Percentiles rank a stretch among this genome's conserved stretches.
These are phyloP conservation scores for Lophiotrema nucula DNA, from an alignment of 495 filamentous ascomycete genomes.

Conservation along the genomic window DNA sequence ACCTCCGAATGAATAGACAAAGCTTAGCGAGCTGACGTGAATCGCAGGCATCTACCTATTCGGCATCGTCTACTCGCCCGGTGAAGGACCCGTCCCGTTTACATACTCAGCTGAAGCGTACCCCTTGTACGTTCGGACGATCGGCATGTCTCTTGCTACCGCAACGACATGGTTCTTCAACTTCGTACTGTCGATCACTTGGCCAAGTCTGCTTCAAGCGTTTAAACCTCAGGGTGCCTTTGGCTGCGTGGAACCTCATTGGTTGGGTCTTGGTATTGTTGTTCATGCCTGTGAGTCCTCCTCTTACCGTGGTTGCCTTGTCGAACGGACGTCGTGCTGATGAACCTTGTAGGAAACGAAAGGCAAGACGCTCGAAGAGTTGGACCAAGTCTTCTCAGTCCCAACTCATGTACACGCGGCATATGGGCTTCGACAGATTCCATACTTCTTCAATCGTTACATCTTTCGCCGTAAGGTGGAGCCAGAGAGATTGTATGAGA, in stretches of 20 bases:
- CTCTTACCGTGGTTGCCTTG: background rate
- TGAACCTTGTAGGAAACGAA: conserved; percentile 45
- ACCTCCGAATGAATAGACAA: no score
- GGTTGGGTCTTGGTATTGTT: conserved; percentile 43
- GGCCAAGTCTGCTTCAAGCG: conserved; percentile 54
- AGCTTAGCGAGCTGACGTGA: no score
- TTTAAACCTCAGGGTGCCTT: conserved; percentile 64
- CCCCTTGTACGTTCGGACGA: conserved; percentile 24
- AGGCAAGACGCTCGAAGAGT: conserved; percentile 47
- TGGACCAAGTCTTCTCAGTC: conserved; percentile 49
- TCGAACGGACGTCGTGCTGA: background rate
- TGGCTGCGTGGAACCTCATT: conserved; percentile 49
- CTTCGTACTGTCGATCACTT: conserved; percentile 64
- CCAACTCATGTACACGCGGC: conserved; percentile 45
- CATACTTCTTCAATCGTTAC: conserved; percentile 51
- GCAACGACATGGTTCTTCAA: conserved; percentile 73
- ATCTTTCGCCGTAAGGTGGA: conserved; percentile 44
- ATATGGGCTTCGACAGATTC: conserved; percentile 44
- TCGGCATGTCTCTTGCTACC: conserved; percentile 49
- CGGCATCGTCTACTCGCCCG: conserved; percentile 27
- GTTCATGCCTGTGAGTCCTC: conserved; percentile 23
- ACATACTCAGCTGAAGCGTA: conserved; percentile 73
- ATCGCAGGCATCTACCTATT: conserved; percentile 33
- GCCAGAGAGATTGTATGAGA: conserved; percentile 34
- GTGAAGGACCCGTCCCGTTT: conserved; percentile 34